phyloP scores from a whole-genome alignment of 768 basidiomycete genomes.

The Rhodotorula diobovata region DNA sequence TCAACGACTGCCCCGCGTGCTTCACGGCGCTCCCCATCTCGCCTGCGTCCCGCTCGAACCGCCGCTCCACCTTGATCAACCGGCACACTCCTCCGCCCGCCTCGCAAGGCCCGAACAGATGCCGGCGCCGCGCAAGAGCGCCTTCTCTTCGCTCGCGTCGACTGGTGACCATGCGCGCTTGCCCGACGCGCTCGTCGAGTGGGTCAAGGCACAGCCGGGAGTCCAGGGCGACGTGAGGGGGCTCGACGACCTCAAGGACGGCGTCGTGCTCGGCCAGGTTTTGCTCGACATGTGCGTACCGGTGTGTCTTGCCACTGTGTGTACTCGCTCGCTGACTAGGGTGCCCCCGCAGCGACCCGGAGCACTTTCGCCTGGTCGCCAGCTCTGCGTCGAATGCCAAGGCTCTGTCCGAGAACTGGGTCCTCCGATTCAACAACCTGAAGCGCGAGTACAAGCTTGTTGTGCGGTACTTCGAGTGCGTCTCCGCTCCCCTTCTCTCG shows the following conservation, averaged over 20 bases:
- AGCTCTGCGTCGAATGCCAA: constrained; percentile 49
- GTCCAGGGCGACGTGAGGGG: background rate
- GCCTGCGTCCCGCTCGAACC: too few relatives aligned
- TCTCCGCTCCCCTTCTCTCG: constrained; percentile 35
- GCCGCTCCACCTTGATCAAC: too few relatives aligned
- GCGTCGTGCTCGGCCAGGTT: constrained; percentile 68
- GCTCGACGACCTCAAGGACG: constrained; percentile 72
- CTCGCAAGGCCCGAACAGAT: too few relatives aligned
- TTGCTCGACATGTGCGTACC: constrained; percentile 47
- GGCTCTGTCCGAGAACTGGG: constrained; percentile 80
- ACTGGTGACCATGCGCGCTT: background rate
- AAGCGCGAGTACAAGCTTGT: constrained; percentile 82
- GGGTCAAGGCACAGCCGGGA: constrained; percentile 9
- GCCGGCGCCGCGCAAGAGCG: constrained; percentile 22
- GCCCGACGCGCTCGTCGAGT: constrained; percentile 24
- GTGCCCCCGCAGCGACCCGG: constrained; percentile 58
- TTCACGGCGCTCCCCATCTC: too few relatives aligned
- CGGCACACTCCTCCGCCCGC: too few relatives aligned
- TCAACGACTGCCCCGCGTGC: too few relatives aligned
- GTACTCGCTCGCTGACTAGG: too few relatives aligned
- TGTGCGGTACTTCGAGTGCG: constrained; percentile 68
- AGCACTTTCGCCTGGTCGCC: constrained; percentile 66
- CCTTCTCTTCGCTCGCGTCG: constrained; percentile 26
- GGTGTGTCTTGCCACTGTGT: too few relatives aligned
- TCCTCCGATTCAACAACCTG: constrained; percentile 72